These are phyloP conservation scores for Hygrophorus russula DNA, from an alignment of 768 basidiomycete species.

Conservation along the genomic window DNA sequence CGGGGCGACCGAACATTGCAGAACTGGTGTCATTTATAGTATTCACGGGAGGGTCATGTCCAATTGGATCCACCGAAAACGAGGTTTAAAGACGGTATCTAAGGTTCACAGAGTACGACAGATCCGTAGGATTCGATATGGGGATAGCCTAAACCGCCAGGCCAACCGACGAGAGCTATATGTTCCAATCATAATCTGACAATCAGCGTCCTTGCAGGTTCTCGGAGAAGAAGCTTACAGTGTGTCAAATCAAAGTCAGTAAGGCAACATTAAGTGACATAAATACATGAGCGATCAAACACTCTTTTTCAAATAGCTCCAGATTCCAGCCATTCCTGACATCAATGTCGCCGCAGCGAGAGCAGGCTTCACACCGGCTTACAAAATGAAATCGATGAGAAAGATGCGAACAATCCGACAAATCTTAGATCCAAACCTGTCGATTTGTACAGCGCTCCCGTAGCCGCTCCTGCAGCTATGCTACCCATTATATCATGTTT, in stretches of 20 bases:
- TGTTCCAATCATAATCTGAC: conserved; percentile 19
- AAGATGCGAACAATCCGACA: conserved; percentile 17
- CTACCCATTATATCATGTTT: conserved; percentile 87
- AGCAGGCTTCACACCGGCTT: conserved; percentile 89
- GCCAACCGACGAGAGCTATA: conserved; percentile 29
- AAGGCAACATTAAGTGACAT: conserved; percentile 28
- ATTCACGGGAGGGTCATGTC: conserved; percentile 19
- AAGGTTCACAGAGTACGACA: conserved; percentile 38
- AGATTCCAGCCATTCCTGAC: conserved; percentile 82
- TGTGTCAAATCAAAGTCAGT: conserved; percentile 30
- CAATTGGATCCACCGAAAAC: conserved; percentile 7
- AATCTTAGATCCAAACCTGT: conserved; percentile 60
- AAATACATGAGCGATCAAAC: conserved; percentile 49
- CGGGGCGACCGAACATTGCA: conserved; percentile 7
- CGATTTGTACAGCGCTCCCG: conserved; percentile 86
- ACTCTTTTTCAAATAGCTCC: conserved; percentile 91
- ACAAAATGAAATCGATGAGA: conserved; percentile 28
- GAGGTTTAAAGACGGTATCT: conserved; percentile 17
- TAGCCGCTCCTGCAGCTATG: conserved; percentile 85
- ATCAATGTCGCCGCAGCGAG: conserved; percentile 82
- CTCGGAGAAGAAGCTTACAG: conserved; percentile 29
- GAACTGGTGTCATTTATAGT: conserved; percentile 32
- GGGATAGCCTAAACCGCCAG: conserved; percentile 23
- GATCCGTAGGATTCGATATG: conserved; percentile 31
- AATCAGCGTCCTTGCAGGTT: conserved; percentile 18